phyloP scores from a whole-genome alignment of 2,329 filamentous ascomycete species.

The Alternaria burnsii region DNA sequence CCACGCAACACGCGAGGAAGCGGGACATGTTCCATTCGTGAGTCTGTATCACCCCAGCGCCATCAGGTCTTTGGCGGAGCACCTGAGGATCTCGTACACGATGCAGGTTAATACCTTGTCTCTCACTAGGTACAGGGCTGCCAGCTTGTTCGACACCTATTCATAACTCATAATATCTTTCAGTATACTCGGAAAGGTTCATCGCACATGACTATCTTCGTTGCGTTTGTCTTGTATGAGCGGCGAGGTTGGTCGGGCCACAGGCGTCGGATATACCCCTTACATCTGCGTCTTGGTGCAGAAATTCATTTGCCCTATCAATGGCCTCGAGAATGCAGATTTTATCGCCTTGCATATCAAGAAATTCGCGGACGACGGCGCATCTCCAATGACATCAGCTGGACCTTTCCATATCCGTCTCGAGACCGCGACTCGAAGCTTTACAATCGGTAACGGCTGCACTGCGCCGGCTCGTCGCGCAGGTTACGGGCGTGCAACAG shows the following conservation, averaged over 20 bases:
- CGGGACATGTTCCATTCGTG: conserved; percentile 36
- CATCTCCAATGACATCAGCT: conserved; percentile 19
- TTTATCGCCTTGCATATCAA: conserved; percentile 27
- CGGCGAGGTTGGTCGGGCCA: conserved; percentile 17
- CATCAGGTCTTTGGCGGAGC: conserved; percentile 32
- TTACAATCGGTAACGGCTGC: conserved; percentile 31
- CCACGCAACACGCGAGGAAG: conserved; percentile 44
- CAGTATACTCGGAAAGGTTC: neutral
- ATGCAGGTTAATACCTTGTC: conserved; percentile 28
- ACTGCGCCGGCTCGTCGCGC: conserved; percentile 32
- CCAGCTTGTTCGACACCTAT: conserved; percentile 18
- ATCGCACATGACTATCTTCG: conserved; percentile 15
- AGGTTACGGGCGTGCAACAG: conserved; percentile 37
- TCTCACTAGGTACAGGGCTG: conserved; percentile 25
- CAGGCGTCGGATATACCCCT: conserved; percentile 29
- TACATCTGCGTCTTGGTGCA: conserved; percentile 38
- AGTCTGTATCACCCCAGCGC: conserved; percentile 36
- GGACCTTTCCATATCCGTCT: conserved; percentile 24
- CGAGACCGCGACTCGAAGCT: conserved; percentile 17
- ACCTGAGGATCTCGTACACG: conserved; percentile 17
- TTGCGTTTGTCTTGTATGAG: conserved; percentile 27
- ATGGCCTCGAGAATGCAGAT: conserved; percentile 9
- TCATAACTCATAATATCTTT: conserved; percentile 14
- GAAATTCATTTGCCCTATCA: conserved; percentile 6
- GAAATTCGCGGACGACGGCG: conserved; percentile 19